Conservation (phyloP, 352 stramenopile species). For the Phytophthora cactorum region DNA sequence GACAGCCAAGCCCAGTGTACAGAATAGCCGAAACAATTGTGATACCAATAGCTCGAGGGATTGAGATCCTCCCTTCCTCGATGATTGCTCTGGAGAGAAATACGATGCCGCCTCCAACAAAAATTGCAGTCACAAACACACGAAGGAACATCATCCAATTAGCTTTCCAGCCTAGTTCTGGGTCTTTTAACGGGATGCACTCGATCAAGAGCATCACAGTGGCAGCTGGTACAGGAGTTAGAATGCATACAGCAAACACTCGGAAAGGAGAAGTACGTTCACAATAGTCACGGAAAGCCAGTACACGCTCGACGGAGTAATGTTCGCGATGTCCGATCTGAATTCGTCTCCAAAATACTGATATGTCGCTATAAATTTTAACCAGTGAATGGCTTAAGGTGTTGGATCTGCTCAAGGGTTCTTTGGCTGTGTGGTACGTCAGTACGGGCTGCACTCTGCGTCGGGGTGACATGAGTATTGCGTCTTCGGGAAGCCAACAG, state of each 20-base stretch:
- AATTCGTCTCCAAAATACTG: slow-evolving; percentile 5
- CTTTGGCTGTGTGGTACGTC: neutral
- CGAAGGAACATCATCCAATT: slow-evolving; percentile 26
- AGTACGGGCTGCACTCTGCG: slow-evolving; percentile 7
- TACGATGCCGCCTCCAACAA: slow-evolving; percentile 17
- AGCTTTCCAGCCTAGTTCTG: slow-evolving; percentile 23
- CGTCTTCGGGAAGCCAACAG: too few species aligned
- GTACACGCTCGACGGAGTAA: slow-evolving; percentile 22
- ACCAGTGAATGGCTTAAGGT: neutral
- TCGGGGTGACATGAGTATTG: neutral
- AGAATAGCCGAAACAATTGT: slow-evolving; percentile 14
- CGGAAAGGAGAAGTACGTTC: slow-evolving; percentile 4
- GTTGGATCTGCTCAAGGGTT: neutral
- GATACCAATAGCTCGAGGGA: slow-evolving; percentile 4
- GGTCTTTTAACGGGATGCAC: slow-evolving; percentile 10
- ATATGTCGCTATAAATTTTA: neutral
- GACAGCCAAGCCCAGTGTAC: slow-evolving; percentile 15
- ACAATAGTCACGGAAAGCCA: slow-evolving; percentile 30
- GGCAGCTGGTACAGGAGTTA: slow-evolving; percentile 19
- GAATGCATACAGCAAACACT: slow-evolving; percentile 13
- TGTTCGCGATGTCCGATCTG: slow-evolving; percentile 22
- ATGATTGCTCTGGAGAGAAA: slow-evolving; percentile 23
- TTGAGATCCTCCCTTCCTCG: slow-evolving; percentile 11
- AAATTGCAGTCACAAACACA: slow-evolving; percentile 12
- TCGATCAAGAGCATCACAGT: slow-evolving; percentile 24